These are phyloP conservation scores for Xylaria curta DNA, from an alignment of 495 filamentous ascomycete genomes.

Conservation along the genomic window DNA sequence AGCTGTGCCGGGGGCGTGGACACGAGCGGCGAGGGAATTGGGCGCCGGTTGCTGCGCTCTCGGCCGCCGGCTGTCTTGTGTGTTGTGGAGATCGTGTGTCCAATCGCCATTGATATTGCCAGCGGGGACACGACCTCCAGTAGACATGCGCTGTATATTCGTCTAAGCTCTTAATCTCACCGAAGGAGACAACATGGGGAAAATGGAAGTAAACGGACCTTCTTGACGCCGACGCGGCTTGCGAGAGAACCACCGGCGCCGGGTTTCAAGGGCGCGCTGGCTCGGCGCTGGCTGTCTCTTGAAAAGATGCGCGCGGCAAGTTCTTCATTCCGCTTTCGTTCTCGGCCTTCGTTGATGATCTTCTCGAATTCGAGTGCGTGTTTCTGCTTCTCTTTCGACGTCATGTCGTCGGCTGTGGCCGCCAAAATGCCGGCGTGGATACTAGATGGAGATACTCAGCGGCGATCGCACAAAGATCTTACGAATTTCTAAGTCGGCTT, in stretches of 20 bases:
- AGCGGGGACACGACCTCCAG: constrained; percentile 47
- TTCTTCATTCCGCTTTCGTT: constrained; percentile 71
- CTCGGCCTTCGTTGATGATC: constrained; percentile 70
- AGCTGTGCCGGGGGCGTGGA: constrained; percentile 46
- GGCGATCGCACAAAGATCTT: neutral
- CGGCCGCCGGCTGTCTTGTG: constrained; percentile 38
- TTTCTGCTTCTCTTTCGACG: constrained; percentile 47
- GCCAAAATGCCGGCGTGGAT: neutral
- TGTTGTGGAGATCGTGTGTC: constrained; percentile 62
- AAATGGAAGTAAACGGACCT: constrained; percentile 56
- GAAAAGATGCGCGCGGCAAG: constrained; percentile 76
- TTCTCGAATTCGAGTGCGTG: constrained; percentile 66
- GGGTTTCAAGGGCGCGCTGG: constrained; percentile 61
- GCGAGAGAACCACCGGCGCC: constrained; percentile 60
- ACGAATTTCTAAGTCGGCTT: neutral
- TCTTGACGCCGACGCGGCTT: constrained; percentile 75
- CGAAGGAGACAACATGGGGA: neutral
- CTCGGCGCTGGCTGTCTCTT: constrained; percentile 59
- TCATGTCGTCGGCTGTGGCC: constrained; percentile 41
- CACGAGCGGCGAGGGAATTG: constrained; percentile 52
- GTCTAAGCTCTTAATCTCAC: constrained; percentile 1
- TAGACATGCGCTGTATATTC: constrained; percentile 32
- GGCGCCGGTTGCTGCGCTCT: constrained; percentile 42
- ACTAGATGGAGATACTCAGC: constrained; percentile 10
- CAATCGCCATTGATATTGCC: constrained; percentile 62